Base-by-base conservation (phyloP, 2,329 filamentous ascomycete genomes). In the Scytalidium lignicola region DNA sequence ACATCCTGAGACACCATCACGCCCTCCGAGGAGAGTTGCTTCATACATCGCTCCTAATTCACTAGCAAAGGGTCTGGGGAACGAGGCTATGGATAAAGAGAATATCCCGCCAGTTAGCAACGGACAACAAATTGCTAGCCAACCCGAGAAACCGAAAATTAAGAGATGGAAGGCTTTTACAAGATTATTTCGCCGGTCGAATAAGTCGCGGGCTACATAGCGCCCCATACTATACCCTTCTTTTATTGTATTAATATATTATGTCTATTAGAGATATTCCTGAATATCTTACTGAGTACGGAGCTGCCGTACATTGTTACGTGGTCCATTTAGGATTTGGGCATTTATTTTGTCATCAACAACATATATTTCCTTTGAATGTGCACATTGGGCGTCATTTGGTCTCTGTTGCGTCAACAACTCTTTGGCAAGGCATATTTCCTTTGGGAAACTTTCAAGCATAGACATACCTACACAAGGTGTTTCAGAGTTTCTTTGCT, bases 151-250 rank as follows among this genome's bases (percentile, higher is more conserved):
- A 41, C 48, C 50, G 12, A 63, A 58, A 50, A 19, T 41, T 15
- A 47, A 58, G 26, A 50, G 54, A 29, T 65, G 62, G 62, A 64
- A 57, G 46, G 26, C 46, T 2, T 56, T 65, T 8, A 55, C 53
- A 1, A 59, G 60, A 44, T 45, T 60, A 15, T 60, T 65, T 51
- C 57, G 58, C 28, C 51, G 54, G 37, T 44, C 47, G 12, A 48
- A 53, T 17, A 41, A 46, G 18, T 37, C 44, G 29, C n/a, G 21
- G 12, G 32, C 32, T 5, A 4, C 6, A 37, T 37, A 37, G n/a
- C n/a, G n/a, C 32, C 32, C 32, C 12, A 17, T 7, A 37, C 15
- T n/a, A 37, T 37, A 37, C 15, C 15, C 32, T 37, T 37, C 32
- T 37, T n/a, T 13, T 15, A 8, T 13, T 37, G 32, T 37, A 37